phyloP scores from a whole-genome alignment of 495 filamentous ascomycete genomes.

The Xylaria sp. region DNA sequence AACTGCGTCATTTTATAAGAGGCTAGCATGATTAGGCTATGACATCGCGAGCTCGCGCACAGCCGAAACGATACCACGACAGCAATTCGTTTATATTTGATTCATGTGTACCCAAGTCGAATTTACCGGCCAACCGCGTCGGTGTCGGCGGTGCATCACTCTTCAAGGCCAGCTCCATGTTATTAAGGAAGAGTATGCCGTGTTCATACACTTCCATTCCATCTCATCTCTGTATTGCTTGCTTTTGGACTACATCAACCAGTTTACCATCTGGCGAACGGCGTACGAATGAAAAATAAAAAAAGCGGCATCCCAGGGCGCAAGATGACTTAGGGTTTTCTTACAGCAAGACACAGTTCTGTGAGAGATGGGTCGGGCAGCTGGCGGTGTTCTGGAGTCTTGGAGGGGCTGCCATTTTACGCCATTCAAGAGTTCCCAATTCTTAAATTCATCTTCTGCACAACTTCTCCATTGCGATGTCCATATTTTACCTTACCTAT shows the following conservation, averaged over 20 bases:
- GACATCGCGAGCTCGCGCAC: conserved; percentile 22
- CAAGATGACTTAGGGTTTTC: conserved; percentile 41
- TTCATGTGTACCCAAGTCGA: conserved; percentile 21
- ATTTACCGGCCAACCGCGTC: conserved; percentile 12
- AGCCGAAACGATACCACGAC: conserved; percentile 27
- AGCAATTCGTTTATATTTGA: conserved; percentile 22
- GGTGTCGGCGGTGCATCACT: conserved; percentile 25
- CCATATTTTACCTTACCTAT: conserved; percentile 26
- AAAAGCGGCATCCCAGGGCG: conserved; percentile 46
- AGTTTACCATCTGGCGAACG: conserved; percentile 45
- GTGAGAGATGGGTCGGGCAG: conserved; percentile 41
- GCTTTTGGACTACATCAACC: conserved; percentile 41
- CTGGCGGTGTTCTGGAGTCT: conserved; percentile 44
- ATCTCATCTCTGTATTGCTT: conserved; percentile 34
- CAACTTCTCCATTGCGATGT: conserved; percentile 27
- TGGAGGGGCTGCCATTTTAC: conserved; percentile 29
- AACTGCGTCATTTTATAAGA: conserved; percentile 47
- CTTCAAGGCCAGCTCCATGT: conserved; percentile 19
- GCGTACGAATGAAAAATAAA: conserved; percentile 44
- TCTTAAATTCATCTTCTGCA: conserved; percentile 28
- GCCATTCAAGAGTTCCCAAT: conserved; percentile 19
- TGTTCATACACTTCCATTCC: conserved; percentile 38
- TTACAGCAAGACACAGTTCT: conserved; percentile 39
- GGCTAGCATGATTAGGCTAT: conserved; percentile 17
- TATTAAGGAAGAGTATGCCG: conserved; percentile 20